A percentile compares a stretch with the other conserved stretches of the same genome.
Evolutionary conservation across 129 eudicot genomes (phyloP).

Genomic region (carrot (Daucus carota)): DNA sequence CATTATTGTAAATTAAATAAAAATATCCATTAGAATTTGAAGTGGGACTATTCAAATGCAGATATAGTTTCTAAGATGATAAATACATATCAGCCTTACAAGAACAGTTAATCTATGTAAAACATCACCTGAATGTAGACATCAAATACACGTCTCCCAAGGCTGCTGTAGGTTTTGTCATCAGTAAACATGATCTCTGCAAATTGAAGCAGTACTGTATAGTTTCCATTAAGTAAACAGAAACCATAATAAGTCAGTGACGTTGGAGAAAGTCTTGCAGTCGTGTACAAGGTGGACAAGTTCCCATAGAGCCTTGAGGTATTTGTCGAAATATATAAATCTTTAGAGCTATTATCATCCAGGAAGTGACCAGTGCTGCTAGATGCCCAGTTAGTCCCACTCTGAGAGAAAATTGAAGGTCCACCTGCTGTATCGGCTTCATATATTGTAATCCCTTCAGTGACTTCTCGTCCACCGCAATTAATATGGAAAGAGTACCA

Average conservation of each 20-base stretch:
- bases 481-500: constrained; percentile 47
- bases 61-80: neutral
- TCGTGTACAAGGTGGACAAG: constrained; percentile 31
- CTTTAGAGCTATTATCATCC: constrained; percentile 28
- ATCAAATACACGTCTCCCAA: constrained; percentile 80
- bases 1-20: neutral
- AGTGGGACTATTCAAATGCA: neutral
- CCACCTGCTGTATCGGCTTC: constrained; percentile 41
- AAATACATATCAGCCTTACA: neutral
- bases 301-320: constrained; percentile 20
- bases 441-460: constrained; percentile 17
- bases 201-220: constrained; percentile 70
- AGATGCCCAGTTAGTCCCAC: constrained; percentile 46
- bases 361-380: constrained; percentile 79
- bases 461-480: constrained; percentile 55
- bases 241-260: constrained; percentile 65
- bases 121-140: constrained; percentile 59
- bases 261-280: constrained; percentile 54
- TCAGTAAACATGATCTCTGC: constrained; percentile 60
- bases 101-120: neutral
- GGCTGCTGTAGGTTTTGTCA: constrained; percentile 46
- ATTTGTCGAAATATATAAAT: constrained; percentile 20
- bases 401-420: constrained; percentile 31
- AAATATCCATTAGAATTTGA: neutral
- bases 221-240: constrained; percentile 52